Conservation (phyloP, 257 asterid genomes). For the Ophiorrhiza pumila region DNA sequence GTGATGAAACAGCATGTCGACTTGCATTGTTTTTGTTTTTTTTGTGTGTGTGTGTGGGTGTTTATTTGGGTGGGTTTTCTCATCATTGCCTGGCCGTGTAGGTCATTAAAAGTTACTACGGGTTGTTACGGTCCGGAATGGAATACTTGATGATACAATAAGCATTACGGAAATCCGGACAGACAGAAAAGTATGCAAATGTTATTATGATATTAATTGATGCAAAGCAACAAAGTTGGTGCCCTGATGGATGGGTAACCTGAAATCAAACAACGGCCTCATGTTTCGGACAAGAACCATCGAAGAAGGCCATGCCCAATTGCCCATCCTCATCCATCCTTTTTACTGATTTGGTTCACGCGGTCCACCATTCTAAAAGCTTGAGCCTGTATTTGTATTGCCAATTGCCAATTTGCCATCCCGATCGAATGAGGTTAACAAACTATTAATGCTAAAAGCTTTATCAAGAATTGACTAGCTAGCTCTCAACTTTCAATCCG, state of each 20-base stretch:
- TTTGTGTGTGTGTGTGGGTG: too few relatives aligned
- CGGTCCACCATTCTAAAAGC: slow-evolving; percentile 21
- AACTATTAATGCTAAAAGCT: slow-evolving; percentile 44
- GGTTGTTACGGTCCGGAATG: slow-evolving; percentile 11
- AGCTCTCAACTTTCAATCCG: neutral
- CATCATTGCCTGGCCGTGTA: neutral
- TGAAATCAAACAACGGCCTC: slow-evolving; percentile 35
- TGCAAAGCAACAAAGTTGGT: slow-evolving; percentile 33
- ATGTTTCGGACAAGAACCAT: slow-evolving; percentile 11
- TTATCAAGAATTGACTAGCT: slow-evolving; percentile 14
- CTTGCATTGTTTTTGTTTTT: too few relatives aligned
- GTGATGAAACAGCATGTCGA: slow-evolving; percentile 19
- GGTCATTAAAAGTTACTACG: neutral
- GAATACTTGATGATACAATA: slow-evolving; percentile 1
- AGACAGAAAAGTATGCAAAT: neutral
- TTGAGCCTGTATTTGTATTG: too few relatives aligned
- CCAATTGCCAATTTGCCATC: too few relatives aligned
- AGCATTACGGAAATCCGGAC: neutral
- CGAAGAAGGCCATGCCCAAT: too few relatives aligned
- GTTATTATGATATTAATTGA: neutral
- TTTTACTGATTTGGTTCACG: neutral
- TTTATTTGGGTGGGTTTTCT: neutral
- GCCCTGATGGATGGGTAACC: slow-evolving; percentile 52
- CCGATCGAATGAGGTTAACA: slow-evolving; percentile 36
- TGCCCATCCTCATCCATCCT: too few relatives aligned